Conservation (phyloP, 176 grass and related monocot species). For the Phyllostachys edulis region DNA sequence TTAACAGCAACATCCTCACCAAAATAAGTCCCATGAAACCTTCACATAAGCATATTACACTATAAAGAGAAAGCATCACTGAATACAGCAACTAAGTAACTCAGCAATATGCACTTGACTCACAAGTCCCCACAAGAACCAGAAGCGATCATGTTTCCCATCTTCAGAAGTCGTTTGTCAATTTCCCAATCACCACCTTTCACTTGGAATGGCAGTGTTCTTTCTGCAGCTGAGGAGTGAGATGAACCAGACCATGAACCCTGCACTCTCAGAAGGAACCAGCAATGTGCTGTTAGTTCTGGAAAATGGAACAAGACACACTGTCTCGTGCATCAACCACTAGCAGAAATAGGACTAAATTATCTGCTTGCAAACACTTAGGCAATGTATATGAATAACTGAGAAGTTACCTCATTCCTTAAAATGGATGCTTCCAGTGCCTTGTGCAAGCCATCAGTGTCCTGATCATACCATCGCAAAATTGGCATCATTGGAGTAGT, state of each 20-base stretch:
- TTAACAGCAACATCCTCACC: constrained; percentile 97
- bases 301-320: constrained; percentile 17
- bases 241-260: constrained; percentile 99
- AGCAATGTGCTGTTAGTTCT: constrained; percentile 11
- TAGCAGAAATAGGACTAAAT: constrained; percentile 22
- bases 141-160: constrained; percentile 78
- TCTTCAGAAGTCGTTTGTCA: constrained; percentile 80
- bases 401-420: constrained; percentile 78
- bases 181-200: constrained; percentile 93
- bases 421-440: constrained; percentile 83
- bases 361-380: constrained; percentile 16
- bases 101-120: constrained; percentile 59
- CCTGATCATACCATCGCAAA: constrained; percentile 56
- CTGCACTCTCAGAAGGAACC: constrained; percentile 43
- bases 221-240: constrained; percentile 93
- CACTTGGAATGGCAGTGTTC: constrained; percentile 70
- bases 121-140: constrained; percentile 96
- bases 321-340: neutral
- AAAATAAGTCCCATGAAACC: constrained; percentile 87
- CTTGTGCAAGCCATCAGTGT: constrained; percentile 83
- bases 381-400: neutral
- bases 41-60: constrained; percentile 47
- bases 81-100: constrained; percentile 24
- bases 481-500: constrained; percentile 28
- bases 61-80: neutral